Percentiles rank a stretch among this genome's conserved stretches.
Evolutionary conservation across 129 eudicot genomes (phyloP).

Genomic region (Deinandra increscens): DNA sequence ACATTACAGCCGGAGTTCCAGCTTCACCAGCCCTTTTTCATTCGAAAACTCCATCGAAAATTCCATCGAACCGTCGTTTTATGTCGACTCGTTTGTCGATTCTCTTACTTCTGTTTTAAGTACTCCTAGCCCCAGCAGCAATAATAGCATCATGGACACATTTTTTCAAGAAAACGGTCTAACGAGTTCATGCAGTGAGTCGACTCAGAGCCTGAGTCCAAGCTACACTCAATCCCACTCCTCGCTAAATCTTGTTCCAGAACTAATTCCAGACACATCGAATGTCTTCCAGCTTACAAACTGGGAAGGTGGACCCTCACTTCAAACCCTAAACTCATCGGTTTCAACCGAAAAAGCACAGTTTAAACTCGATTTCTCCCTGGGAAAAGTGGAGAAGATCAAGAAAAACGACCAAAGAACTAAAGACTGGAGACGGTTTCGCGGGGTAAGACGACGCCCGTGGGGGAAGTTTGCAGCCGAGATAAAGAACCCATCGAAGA

Average conservation of each 20-base stretch:
- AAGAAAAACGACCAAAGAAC: conserved; percentile 30
- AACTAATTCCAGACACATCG: conserved; percentile 25
- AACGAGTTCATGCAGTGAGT: conserved; percentile 32
- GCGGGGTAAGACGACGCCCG: conserved; percentile 41
- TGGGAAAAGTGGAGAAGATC: conserved; percentile 29
- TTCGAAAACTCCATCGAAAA: conserved; percentile 13
- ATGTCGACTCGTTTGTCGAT: conserved; percentile 34
- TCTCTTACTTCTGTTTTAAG: conserved; percentile 30
- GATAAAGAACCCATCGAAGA: conserved; percentile 38
- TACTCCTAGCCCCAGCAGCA: too few species aligned
- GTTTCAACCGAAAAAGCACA: conserved; percentile 3
- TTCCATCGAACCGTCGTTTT: conserved; percentile 22
- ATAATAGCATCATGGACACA: conserved; percentile 10
- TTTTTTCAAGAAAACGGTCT: conserved; percentile 20
- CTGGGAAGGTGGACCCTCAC: conserved; percentile 30
- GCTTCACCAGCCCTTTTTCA: conserved; percentile 34
- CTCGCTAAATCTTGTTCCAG: too few species aligned
- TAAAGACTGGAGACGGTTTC: conserved; percentile 37
- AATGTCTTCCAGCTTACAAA: conserved; percentile 25
- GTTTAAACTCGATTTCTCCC: conserved; percentile 30
- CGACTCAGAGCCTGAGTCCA: conserved; percentile 24
- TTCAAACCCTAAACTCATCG: conserved; percentile 26
- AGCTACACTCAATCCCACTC: conserved; percentile 26
- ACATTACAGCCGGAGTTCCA: conserved; percentile 34
- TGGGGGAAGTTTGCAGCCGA: conserved; percentile 51